Evolutionary conservation across 2,329 filamentous ascomycete species (phyloP).

Genomic region (Apiospora kogelbergensis): DNA sequence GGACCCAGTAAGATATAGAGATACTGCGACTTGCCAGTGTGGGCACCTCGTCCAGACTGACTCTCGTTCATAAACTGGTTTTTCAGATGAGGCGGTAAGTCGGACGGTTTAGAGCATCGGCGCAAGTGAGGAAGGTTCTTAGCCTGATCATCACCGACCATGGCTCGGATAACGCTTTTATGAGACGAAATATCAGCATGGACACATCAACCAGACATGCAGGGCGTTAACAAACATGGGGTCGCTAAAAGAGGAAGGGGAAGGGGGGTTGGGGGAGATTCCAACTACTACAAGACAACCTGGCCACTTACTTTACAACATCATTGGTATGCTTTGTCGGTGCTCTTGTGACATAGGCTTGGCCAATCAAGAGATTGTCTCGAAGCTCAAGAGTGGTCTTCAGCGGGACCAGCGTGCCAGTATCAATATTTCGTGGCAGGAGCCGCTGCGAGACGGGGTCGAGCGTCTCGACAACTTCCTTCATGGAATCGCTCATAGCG

Average conservation of each 20-base stretch:
- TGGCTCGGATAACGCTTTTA: slow-evolving; percentile 53
- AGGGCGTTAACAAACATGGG: slow-evolving; percentile 15
- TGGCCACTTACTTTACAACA: slow-evolving; percentile 65
- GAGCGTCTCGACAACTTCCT: slow-evolving; percentile 37
- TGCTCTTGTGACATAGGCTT: slow-evolving; percentile 70
- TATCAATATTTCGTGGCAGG: slow-evolving; percentile 29
- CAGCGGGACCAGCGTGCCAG: slow-evolving; percentile 53
- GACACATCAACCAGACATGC: not conserved
- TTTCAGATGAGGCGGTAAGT: slow-evolving; percentile 66
- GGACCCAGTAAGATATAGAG: slow-evolving; percentile 59
- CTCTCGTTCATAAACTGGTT: slow-evolving; percentile 60
- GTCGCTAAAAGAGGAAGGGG: slow-evolving; percentile 14
- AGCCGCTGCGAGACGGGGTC: slow-evolving; percentile 35
- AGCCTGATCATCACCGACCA: slow-evolving; percentile 60
- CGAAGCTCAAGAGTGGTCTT: slow-evolving; percentile 65
- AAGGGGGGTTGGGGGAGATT: not conserved
- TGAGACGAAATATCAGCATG: slow-evolving; percentile 24
- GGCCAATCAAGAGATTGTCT: slow-evolving; percentile 57
- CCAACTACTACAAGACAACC: not conserved
- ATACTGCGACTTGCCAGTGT: slow-evolving; percentile 60
- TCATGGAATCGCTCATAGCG: slow-evolving; percentile 38
- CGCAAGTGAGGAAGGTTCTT: slow-evolving; percentile 71
- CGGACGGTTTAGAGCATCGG: slow-evolving; percentile 70
- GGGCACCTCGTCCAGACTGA: slow-evolving; percentile 53
- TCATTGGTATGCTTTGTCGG: slow-evolving; percentile 71